phyloP scores from a whole-genome alignment of 2,329 filamentous ascomycete species.

The Ophiostoma sp. region DNA sequence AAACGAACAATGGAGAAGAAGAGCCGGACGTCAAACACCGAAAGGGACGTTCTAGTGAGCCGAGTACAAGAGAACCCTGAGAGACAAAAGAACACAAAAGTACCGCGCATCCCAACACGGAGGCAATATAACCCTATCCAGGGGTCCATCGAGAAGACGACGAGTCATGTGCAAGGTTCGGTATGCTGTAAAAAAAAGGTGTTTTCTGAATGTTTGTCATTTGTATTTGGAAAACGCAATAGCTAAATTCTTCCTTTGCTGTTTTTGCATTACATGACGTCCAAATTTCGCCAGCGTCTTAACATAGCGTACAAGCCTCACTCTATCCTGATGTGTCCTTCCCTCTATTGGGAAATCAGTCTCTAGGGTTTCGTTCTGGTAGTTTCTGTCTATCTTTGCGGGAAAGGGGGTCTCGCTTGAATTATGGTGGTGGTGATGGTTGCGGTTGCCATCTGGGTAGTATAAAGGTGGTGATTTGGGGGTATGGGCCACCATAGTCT shows the following conservation, averaged over 20 bases:
- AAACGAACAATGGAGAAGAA: no score
- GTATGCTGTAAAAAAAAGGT: no score
- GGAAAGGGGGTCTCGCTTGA: not conserved
- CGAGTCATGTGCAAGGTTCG: no score
- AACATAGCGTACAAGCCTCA: not conserved
- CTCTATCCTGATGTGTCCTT: not conserved
- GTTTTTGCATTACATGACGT: not conserved
- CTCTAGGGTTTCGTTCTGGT: not conserved
- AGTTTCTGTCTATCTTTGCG: not conserved
- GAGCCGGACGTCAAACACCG: no score
- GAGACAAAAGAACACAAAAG: no score
- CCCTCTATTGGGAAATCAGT: not conserved
- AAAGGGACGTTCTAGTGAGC: no score
- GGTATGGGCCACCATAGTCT: slow-evolving; percentile 6
- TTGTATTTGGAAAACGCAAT: not conserved
- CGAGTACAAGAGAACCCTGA: no score
- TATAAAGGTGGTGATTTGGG: not conserved
- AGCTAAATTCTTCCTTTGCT: not conserved
- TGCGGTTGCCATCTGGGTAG: not conserved
- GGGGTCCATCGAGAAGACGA: no score
- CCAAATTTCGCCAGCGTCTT: not conserved
- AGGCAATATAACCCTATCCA: no score
- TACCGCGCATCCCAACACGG: no score
- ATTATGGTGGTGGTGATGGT: slow-evolving; percentile 1
- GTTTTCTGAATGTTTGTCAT: no score